Conservation (phyloP, 352 stramenopile genomes). For the Pythium sp. region DNA sequence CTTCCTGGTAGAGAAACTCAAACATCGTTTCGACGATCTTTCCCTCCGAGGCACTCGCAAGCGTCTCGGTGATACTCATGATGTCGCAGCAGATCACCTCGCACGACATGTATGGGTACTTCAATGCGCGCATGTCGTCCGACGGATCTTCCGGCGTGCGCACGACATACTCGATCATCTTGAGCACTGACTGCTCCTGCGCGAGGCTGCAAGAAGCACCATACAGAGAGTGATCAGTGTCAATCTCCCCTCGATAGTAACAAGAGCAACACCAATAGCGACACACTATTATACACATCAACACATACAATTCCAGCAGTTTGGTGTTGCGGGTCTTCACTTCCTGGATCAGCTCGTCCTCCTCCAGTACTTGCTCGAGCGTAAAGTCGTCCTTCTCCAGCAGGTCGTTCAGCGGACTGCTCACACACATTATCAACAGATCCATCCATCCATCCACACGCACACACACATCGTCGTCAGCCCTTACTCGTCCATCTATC, state of each 20-base stretch:
- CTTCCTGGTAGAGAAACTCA: constrained; percentile 81
- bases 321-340: constrained; percentile 94
- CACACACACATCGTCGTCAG: neutral
- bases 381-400: constrained; percentile 93
- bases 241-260: neutral
- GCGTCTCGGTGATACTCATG: constrained; percentile 88
- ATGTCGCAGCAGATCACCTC: constrained; percentile 98
- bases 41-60: constrained; percentile 63
- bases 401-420: constrained; percentile 92
- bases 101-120: constrained; percentile 98
- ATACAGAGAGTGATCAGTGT: neutral
- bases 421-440: neutral
- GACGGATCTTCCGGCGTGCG: constrained; percentile 39
- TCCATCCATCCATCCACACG: too few species aligned
- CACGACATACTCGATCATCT: constrained; percentile 82
- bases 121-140: constrained; percentile 69
- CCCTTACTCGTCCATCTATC: too few species aligned
- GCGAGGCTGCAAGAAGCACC: constrained; percentile 42
- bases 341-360: constrained; percentile 98
- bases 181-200: constrained; percentile 56
- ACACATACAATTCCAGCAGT: constrained; percentile 91
- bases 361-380: constrained; percentile 91
- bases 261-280: neutral
- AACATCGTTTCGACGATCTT: constrained; percentile 91
- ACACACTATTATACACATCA: neutral